phyloP scores from a whole-genome alignment of 768 basidiomycete species.

The Dentipellis sp. region DNA sequence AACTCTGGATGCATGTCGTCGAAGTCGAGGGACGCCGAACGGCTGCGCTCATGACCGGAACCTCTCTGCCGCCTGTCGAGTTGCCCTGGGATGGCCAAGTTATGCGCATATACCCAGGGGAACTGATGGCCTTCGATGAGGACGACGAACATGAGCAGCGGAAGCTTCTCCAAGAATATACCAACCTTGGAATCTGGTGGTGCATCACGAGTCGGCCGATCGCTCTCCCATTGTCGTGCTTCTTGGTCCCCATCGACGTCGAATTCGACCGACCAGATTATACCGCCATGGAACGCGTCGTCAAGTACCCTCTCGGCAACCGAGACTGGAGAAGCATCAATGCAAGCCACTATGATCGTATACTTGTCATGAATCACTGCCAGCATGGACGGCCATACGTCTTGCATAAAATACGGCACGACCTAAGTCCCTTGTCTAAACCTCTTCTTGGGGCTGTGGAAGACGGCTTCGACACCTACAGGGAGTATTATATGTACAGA shows the following conservation, averaged over 20 bases:
- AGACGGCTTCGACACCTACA: slow-evolving; percentile 38
- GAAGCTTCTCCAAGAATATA: slow-evolving; percentile 55
- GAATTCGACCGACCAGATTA: slow-evolving; percentile 45
- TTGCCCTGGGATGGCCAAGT: slow-evolving; percentile 28
- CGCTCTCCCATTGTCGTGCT: slow-evolving; percentile 42
- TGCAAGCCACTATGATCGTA: slow-evolving; percentile 37
- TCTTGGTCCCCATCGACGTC: slow-evolving; percentile 55
- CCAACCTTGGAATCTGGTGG: slow-evolving; percentile 49
- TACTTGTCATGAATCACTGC: slow-evolving; percentile 46
- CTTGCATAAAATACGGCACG: slow-evolving; percentile 49
- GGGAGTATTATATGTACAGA: slow-evolving; percentile 46
- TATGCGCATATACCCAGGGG: slow-evolving; percentile 27
- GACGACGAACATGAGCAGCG: slow-evolving; percentile 39
- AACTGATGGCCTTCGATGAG: slow-evolving; percentile 30
- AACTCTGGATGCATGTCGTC: slow-evolving; percentile 58
- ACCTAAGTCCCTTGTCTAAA: slow-evolving; percentile 55
- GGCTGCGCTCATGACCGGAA: slow-evolving; percentile 64
- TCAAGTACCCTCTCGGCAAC: slow-evolving; percentile 40
- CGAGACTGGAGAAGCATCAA: slow-evolving; percentile 47
- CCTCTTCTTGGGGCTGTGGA: slow-evolving; percentile 46
- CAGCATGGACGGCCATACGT: slow-evolving; percentile 46
- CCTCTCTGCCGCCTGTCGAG: slow-evolving; percentile 38
- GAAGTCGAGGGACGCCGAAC: slow-evolving; percentile 36
- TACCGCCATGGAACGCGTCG: slow-evolving; percentile 38
- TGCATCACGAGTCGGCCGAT: slow-evolving; percentile 54